Evolutionary conservation across 2,329 filamentous ascomycete genomes (phyloP).

Genomic region (Neofusicoccum cordaticola): DNA sequence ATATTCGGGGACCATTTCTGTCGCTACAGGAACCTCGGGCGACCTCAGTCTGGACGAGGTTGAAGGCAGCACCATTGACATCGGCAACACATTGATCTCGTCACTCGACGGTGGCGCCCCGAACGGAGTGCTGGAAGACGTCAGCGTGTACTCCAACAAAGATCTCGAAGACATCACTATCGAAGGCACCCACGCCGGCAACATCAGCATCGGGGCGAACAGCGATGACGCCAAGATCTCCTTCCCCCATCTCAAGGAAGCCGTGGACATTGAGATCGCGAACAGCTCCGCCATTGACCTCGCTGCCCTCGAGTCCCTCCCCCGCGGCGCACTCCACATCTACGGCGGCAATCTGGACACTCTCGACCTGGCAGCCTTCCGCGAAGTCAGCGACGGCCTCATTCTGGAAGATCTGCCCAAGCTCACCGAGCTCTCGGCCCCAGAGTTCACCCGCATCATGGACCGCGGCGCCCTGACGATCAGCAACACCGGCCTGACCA

Average conservation of each 20-base stretch:
- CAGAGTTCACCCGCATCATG: slow-evolving; percentile 6
- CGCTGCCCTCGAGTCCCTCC: background rate
- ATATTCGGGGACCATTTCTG: background rate
- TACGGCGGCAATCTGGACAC: background rate
- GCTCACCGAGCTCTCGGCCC: background rate
- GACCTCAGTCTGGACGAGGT: background rate
- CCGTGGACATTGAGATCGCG: slow-evolving; percentile 5
- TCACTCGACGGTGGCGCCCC: background rate
- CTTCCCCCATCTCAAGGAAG: slow-evolving; percentile 2
- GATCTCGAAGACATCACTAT: background rate
- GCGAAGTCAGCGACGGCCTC: background rate
- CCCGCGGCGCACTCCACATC: background rate
- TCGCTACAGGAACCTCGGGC: background rate
- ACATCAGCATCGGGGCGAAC: slow-evolving; percentile 1
- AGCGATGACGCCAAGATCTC: background rate
- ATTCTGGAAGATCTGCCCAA: slow-evolving; percentile 3
- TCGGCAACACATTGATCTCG: background rate
- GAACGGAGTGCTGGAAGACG: background rate
- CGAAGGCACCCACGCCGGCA: background rate
- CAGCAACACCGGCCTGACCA: background rate
- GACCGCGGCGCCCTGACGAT: background rate
- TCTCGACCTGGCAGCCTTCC: background rate
- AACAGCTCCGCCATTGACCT: background rate
- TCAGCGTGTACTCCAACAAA: background rate
- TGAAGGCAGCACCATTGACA: background rate